Evolutionary conservation across 2,329 filamentous ascomycete genomes (phyloP).

Genomic region (Scleromitrula shiraiana): DNA sequence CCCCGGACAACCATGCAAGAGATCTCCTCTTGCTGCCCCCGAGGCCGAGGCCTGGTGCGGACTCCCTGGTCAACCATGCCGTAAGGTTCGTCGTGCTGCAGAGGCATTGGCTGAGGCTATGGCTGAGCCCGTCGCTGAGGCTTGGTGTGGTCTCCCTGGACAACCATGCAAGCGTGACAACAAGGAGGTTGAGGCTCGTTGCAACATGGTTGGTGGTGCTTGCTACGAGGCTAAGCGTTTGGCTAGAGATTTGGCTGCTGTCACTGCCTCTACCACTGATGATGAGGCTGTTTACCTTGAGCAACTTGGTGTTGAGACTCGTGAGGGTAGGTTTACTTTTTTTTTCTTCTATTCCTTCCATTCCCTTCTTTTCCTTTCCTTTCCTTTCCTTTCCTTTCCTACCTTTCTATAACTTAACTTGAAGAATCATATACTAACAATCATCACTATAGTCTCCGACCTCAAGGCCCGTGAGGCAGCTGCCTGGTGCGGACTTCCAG

Average conservation of each 20-base stretch:
- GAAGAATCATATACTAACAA: neutral
- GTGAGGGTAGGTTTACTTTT: conserved; percentile 1
- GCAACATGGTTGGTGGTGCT: conserved; percentile 11
- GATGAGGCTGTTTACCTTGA: conserved; percentile 1
- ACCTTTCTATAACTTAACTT: neutral
- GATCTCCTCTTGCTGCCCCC: neutral
- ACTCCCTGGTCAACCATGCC: conserved; percentile 5
- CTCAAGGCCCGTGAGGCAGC: conserved; percentile 9
- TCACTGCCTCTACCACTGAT: neutral
- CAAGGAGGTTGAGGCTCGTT: conserved; percentile 4
- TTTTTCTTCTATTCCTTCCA: neutral
- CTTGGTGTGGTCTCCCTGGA: conserved; percentile 3
- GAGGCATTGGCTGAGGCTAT: conserved; percentile 7
- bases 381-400: neutral
- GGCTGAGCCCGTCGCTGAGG: neutral
- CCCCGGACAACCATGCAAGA: conserved; percentile 8
- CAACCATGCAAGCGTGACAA: conserved; percentile 10
- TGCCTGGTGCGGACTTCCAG: conserved; percentile 21
- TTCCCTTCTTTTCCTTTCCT: neutral
- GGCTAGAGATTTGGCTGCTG: conserved; percentile 8
- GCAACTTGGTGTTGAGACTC: conserved; percentile 3
- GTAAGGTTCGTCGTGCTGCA: conserved; percentile 4
- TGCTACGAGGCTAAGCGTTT: conserved; percentile 12
- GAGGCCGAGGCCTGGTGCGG: conserved; percentile 5
- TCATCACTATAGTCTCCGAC: conserved; percentile 1